Conservation (phyloP, 2,329 filamentous ascomycete species). For the Sarocladiaceae sp. region DNA sequence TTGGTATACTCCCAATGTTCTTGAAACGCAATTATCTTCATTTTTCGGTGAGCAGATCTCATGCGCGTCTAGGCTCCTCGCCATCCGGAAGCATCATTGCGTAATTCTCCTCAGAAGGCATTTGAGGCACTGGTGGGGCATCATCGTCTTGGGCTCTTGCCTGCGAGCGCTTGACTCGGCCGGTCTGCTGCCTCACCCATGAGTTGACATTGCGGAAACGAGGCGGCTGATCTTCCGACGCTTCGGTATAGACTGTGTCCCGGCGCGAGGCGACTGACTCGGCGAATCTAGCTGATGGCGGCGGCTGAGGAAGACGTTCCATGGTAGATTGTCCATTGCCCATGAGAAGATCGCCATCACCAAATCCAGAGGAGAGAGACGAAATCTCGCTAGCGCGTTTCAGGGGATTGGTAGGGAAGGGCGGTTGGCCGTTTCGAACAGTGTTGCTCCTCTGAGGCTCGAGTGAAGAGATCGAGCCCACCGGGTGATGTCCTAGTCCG, state of each 20-base stretch:
- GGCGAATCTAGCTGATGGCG: conserved; percentile 9
- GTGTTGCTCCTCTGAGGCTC: conserved; percentile 14
- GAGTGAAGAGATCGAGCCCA: conserved; percentile 9
- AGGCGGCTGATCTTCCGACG: conserved; percentile 49
- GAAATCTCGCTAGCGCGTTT: conserved; percentile 49
- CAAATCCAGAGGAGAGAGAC: conserved; percentile 59
- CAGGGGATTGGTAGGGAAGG: conserved; percentile 10
- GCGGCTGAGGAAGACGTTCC: conserved; percentile 13
- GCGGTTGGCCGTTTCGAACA: conserved; percentile 15
- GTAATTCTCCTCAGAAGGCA: conserved; percentile 42
- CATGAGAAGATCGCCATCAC: conserved; percentile 4
- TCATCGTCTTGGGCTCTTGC: conserved; percentile 23
- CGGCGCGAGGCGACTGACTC: conserved; percentile 20
- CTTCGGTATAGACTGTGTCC: conserved; percentile 49
- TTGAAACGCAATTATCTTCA: neutral
- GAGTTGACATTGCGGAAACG: conserved; percentile 56
- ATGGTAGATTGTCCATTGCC: conserved; percentile 6
- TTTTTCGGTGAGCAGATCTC: neutral
- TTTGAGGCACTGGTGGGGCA: conserved; percentile 35
- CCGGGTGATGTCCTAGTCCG: neutral
- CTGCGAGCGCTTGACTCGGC: conserved; percentile 45
- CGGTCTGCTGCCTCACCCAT: conserved; percentile 63
- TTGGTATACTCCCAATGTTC: neutral
- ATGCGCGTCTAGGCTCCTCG: conserved; percentile 37
- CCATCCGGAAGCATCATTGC: conserved; percentile 48